Base-by-base conservation (phyloP, 2,329 filamentous ascomycete species). In the Ascosphaera apis region DNA sequence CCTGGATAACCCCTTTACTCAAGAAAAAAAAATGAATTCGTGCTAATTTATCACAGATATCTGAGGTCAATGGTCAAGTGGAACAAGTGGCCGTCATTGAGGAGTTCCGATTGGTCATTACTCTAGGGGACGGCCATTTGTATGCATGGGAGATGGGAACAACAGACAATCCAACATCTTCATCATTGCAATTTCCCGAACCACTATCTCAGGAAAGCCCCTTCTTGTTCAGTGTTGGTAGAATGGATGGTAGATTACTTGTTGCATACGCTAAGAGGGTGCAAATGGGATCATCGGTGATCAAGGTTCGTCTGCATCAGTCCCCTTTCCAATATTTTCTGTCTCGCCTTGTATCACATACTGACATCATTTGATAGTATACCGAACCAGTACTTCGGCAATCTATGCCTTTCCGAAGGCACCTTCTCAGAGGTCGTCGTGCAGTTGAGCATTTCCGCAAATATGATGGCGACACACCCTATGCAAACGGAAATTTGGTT, bases 261-360 rank as follows among this genome's bases (percentile, higher is more conserved):
- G 73, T 98, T 18, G 86, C 98, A 54, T 98, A 95, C 67, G 95
- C 95, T 60, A 91, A 91, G 53, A 80, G 82, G 42, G 88, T 95
- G 52, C 77, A 77, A 18, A 66, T 93, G 41, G 81, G 84, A 47
- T 93, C 82, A 16, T 91, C 79, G 0, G n/a, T 12, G 95, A 42
- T 98, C 67, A 95, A 71, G 50, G 59, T 59, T 13, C 12, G 9
- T 30, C 11, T 11, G 5, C 6, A 25, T 25, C 21, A 11, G 21
- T 25, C 21, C 21, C 21, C 11, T 25, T 11, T 5, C 21, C 11
- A 6, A 5, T 11, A 25, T 25, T 11, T 5, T 11, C 21, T 11
- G 6, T 5, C 11, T 13, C 9, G 9, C 9, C 12, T 30, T 12
- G 27, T 11, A 4, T 13, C 27, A 12, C 27, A 6, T 6, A 11